Conservation (phyloP, 2,329 filamentous ascomycete species). For the Ophiocordyceps camponoti-leonardi region DNA sequence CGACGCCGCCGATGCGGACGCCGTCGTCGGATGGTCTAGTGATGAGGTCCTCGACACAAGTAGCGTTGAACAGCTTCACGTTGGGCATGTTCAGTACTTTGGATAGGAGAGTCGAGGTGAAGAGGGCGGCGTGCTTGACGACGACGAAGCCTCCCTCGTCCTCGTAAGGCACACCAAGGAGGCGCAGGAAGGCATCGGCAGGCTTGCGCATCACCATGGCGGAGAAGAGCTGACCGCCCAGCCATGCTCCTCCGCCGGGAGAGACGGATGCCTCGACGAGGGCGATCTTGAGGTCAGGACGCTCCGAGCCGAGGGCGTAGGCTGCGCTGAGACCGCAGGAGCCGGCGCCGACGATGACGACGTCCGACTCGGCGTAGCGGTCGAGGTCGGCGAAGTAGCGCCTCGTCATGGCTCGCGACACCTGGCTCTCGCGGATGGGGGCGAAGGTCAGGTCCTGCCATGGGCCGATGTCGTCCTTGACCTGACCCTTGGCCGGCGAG, state of each 20-base stretch:
- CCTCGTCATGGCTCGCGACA: conserved; percentile 82
- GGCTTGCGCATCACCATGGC: conserved; percentile 94
- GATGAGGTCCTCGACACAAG: conserved; percentile 81
- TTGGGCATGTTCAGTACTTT: conserved; percentile 75
- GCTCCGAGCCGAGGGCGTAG: conserved; percentile 66
- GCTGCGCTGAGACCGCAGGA: conserved; percentile 75
- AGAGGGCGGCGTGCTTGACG: conserved; percentile 84
- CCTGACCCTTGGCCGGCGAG: conserved; percentile 23
- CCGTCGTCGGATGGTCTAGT: conserved; percentile 45
- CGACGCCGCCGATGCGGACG: conserved; percentile 69
- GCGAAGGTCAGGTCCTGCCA: conserved; percentile 74
- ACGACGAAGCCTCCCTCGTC: conserved; percentile 81
- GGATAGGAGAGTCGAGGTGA: conserved; percentile 74
- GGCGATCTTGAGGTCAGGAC: conserved; percentile 81
- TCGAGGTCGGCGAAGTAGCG: conserved; percentile 88
- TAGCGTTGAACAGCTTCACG: conserved; percentile 93
- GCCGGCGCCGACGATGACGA: conserved; percentile 84
- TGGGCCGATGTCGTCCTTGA: conserved; percentile 45
- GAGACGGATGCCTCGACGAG: conserved; percentile 79
- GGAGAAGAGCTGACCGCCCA: conserved; percentile 85
- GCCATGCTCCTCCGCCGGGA: conserved; percentile 79
- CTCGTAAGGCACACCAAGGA: conserved; percentile 71
- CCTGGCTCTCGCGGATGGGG: conserved; percentile 80
- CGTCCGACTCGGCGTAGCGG: conserved; percentile 77
- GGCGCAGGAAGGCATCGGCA: conserved; percentile 66